Base-by-base conservation (phyloP, 345 rosid species). In the Camelina laxa region DNA sequence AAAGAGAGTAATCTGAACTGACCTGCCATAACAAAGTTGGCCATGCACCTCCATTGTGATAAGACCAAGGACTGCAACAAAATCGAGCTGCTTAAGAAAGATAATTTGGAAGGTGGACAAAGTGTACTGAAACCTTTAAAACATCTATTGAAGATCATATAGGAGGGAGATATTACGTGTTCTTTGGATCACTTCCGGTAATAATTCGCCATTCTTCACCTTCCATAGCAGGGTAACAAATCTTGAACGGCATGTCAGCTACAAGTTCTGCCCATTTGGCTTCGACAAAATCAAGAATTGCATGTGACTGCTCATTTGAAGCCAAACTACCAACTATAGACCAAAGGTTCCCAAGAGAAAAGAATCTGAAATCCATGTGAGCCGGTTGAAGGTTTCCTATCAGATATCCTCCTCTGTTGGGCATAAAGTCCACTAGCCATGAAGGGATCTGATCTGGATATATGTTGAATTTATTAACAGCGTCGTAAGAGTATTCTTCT, bases 11-110 rank as follows among this genome's bases (percentile, higher is more conserved):
- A 8, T 64, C 27, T 41, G 50, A 59, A 84, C 92, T 79, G 76
- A 93, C 98, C 98, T 90, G 97, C 97, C 98, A 91, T 65, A 93
- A 87, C 83, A 93, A 74, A 67, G 97, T 93, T 72, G 98, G 97
- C 96, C 97, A 93, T 44, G 97, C 78, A 49, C 98, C 98, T 70
- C 88, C 98, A 75, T 93, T 93, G 84, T 91, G 97, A 75, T 93
- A 93, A 56, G 98, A 91, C 98, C 98, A 93, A 11, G 97, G 90
- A 39, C 98, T 93, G 88, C 86, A 83, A 64, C 42, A 71, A 67
- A 69, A 80, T 33, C 56, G 41, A 80, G 51, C 58, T 72, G 27
- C 61, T 67, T 9, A 16, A 27, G 55, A 41, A 41, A 47, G 54
- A 42, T 41, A 20, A 38, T 58, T 22, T 55, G 60, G 67, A 72